Evolutionary conservation across 192 early-diverging fungal genomes (phyloP).

Genomic region (Dimargaris verticillata): DNA sequence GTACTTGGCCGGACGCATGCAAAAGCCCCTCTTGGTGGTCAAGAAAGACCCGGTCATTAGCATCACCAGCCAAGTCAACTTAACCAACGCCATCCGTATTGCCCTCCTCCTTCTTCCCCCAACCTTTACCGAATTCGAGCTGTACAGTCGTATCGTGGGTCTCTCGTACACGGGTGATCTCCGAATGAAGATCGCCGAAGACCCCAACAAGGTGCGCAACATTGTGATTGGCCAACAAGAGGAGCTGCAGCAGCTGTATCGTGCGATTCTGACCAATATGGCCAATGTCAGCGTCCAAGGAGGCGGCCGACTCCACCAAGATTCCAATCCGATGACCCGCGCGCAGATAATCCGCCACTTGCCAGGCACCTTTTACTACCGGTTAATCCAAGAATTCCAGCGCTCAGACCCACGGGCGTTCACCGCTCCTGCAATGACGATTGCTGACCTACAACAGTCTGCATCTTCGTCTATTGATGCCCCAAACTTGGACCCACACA

Average conservation of each 20-base stretch:
- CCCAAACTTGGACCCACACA: constrained; percentile 18
- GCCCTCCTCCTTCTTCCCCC: constrained; percentile 71
- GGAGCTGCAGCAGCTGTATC: constrained; percentile 39
- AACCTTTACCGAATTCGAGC: constrained; percentile 60
- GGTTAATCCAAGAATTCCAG: constrained; percentile 27
- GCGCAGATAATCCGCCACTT: constrained; percentile 61
- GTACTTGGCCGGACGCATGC: constrained; percentile 91
- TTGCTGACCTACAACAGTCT: background rate
- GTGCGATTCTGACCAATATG: constrained; percentile 28
- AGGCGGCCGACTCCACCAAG: constrained; percentile 32
- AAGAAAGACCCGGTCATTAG: constrained; percentile 26
- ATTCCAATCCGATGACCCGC: constrained; percentile 38
- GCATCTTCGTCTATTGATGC: background rate
- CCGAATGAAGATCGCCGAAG: constrained; percentile 84
- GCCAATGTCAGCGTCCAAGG: constrained; percentile 23
- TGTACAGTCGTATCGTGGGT: constrained; percentile 66
- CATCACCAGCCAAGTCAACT: constrained; percentile 50
- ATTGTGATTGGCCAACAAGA: constrained; percentile 69
- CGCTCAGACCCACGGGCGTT: constrained; percentile 11
- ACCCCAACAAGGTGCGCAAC: constrained; percentile 89
- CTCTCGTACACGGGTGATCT: constrained; percentile 88
- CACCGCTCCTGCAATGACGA: constrained; percentile 7
- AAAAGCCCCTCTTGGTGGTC: constrained; percentile 60
- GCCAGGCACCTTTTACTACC: constrained; percentile 56
- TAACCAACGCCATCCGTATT: constrained; percentile 64